Evolutionary conservation across 2,329 filamentous ascomycete species (phyloP).

Genomic region (Hypoxylon sp.): DNA sequence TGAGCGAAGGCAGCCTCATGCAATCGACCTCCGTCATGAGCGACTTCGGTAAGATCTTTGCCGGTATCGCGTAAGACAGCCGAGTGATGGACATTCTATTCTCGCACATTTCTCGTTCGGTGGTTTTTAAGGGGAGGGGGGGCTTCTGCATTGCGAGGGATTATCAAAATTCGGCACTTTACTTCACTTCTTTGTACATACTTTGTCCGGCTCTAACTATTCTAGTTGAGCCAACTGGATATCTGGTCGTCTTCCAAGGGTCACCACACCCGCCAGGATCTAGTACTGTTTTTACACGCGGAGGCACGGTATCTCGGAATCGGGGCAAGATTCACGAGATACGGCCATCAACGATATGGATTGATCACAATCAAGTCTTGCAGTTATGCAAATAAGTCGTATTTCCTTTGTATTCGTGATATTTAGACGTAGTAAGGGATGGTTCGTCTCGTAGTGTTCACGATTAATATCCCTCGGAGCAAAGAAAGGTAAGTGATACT

Average conservation of each 20-base stretch:
- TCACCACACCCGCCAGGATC: conserved; percentile 32
- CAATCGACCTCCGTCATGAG: conserved; percentile 57
- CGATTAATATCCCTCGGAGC: neutral
- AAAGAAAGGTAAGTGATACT: neutral
- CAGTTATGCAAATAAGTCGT: neutral
- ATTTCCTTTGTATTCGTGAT: neutral
- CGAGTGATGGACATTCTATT: conserved; percentile 24
- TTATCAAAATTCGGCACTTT: conserved; percentile 32
- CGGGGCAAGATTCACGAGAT: conserved; percentile 40
- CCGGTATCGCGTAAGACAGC: conserved; percentile 54
- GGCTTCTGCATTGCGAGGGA: conserved; percentile 35
- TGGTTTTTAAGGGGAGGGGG: conserved; percentile 24
- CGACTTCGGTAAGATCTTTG: conserved; percentile 64
- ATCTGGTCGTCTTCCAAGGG: conserved; percentile 37
- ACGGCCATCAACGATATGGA: conserved; percentile 30
- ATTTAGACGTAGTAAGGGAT: neutral
- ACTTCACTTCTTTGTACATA: conserved; percentile 43
- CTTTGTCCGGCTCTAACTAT: conserved; percentile 20
- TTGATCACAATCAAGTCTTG: conserved; percentile 14
- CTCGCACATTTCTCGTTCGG: conserved; percentile 42
- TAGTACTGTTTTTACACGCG: conserved; percentile 29
- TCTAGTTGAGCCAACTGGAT: conserved; percentile 25
- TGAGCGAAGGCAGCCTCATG: conserved; percentile 59
- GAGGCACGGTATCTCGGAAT: conserved; percentile 33
- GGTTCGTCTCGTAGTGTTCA: neutral